Evolutionary conservation across 768 basidiomycete genomes (phyloP).

Genomic region (Boletus tomentosulus): DNA sequence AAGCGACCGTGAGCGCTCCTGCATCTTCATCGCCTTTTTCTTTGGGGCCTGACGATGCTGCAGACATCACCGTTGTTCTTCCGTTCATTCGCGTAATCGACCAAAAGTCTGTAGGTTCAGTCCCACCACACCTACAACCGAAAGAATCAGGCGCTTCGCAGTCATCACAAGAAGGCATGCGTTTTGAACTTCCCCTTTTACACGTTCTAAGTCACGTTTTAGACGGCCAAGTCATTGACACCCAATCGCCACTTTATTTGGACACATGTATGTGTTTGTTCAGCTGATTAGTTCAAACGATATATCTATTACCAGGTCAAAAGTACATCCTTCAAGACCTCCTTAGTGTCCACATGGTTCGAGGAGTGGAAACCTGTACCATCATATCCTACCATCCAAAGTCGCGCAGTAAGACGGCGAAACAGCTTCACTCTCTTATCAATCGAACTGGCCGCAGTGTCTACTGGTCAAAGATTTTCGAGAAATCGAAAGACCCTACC

Average conservation of each 20-base stretch:
- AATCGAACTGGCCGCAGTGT: conserved; percentile 30
- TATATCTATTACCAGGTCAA: conserved; percentile 9
- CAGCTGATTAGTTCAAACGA: neutral
- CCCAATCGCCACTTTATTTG: conserved; percentile 44
- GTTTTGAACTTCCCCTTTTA: neutral
- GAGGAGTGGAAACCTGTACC: conserved; percentile 18
- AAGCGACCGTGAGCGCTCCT: conserved; percentile 51
- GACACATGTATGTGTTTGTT: conserved; percentile 25
- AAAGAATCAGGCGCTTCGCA: neutral
- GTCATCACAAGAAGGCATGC: conserved; percentile 7
- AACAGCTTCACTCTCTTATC: conserved; percentile 27
- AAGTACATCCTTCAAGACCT: conserved; percentile 39
- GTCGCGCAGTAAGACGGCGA: conserved; percentile 18
- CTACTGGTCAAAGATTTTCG: conserved; percentile 30
- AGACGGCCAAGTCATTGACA: conserved; percentile 42
- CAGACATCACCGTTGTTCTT: conserved; percentile 55
- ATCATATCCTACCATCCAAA: conserved; percentile 32
- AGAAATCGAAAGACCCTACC: conserved; percentile 42
- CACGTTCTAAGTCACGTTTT: neutral
- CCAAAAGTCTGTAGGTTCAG: neutral
- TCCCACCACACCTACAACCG: neutral
- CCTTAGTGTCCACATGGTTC: conserved; percentile 51
- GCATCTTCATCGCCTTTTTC: conserved; percentile 14
- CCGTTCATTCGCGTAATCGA: conserved; percentile 45
- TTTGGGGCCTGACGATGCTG: neutral